Base-by-base conservation (phyloP, 2,329 filamentous ascomycete species). In the Ceratocystis alfenasii region DNA sequence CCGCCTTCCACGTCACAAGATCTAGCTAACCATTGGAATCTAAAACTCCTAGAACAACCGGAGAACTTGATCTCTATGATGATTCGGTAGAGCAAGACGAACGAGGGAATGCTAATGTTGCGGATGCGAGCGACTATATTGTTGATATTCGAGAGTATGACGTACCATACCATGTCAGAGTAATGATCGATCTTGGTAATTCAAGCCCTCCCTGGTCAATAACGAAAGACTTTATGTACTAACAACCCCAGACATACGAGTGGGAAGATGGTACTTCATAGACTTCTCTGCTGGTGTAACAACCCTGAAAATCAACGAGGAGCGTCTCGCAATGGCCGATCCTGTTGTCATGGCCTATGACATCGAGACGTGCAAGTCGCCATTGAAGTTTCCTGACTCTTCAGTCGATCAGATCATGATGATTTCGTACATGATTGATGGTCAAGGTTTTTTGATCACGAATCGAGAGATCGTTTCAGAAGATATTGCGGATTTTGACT, bases 401-500 rank as follows among this genome's bases (percentile, higher is more conserved):
- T 83, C 91, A 3, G 87, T 96, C 69, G 94, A 99, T 76, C 93
- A 96, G 74, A 88, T 99, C 73, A 99, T 99, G 92, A 99, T 99
- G 94, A 93, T 99, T 74, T 99, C 95, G 41, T 99, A 99, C 79
- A 99, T 99, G 95, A 97, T 99, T 72, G 94, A 99, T 71, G 95
- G 94, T 0, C 92, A 96, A 76, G 94, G 94, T 3, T 99, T 97
- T 71, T 80, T 99, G 45, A 97, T 99, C 75, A 99, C 94, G 4
- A 99, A 99, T 74, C 86, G 95, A 72, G 92, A 97, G 74, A 95
- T 99, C 68, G 91, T 99, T 8, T 96, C 93, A 0, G 93, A 99
- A 75, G 92, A 99, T 72, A 99, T 99, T 74, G 82, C 87, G 66
- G 94, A 99, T 74, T 99, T 99, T 72, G 95, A 99, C 72, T 99